A percentile compares a stretch with the other conserved stretches of the same genome.
Conservation (phyloP, 371 early-diverging fungal genomes). For the Capillidium rhysosporum region DNA sequence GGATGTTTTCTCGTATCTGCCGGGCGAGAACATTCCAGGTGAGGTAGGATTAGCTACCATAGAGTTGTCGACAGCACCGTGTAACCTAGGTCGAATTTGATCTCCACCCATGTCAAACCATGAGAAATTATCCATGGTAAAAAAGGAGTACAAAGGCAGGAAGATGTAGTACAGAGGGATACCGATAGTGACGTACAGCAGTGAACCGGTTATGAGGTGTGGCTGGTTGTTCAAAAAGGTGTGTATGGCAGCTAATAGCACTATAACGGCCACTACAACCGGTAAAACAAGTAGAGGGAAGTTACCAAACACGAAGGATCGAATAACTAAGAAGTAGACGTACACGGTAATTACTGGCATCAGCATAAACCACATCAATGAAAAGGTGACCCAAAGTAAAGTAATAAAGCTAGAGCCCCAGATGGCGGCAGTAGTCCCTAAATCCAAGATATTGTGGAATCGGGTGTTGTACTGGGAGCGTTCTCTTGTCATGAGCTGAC, state of each 20-base stretch:
- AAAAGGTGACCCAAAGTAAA: not conserved
- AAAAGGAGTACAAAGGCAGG: not conserved
- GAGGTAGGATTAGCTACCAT: not conserved
- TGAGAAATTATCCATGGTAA: constrained; percentile 1
- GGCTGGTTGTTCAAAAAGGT: not conserved
- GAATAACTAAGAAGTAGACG: not conserved
- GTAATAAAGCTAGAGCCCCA: not conserved
- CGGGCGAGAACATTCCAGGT: not conserved
- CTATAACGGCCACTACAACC: not conserved
- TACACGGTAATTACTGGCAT: not conserved
- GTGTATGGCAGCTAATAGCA: not conserved
- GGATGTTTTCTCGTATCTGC: not conserved
- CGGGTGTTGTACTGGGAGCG: not conserved
- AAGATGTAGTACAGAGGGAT: constrained; percentile 2
- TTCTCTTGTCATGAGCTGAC: not conserved
- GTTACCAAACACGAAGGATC: not conserved
- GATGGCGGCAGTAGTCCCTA: not conserved
- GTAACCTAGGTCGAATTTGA: not conserved
- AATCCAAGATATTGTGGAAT: constrained; percentile 3
- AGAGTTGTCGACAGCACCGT: not conserved
- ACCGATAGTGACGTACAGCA: not conserved
- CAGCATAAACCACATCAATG: not conserved
- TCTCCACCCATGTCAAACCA: constrained; percentile 5
- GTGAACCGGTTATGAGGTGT: not conserved
- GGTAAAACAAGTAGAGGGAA: not conserved